Base-by-base conservation (phyloP, 352 stramenopile species). In the Aphanomyces stellatus region DNA sequence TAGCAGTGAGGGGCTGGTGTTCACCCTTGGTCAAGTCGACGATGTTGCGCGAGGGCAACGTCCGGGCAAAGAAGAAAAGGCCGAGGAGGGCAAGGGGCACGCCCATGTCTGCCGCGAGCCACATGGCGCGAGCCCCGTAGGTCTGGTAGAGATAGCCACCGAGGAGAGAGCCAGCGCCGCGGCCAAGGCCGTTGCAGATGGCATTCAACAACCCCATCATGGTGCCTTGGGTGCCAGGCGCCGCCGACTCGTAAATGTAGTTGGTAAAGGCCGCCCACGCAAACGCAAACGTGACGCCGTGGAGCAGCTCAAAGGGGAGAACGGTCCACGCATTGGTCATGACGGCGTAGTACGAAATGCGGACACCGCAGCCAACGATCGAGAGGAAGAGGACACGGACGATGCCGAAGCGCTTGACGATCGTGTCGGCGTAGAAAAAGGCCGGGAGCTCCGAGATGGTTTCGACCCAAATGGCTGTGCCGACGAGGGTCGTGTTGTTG, bases 241-340 rank as follows among this genome's bases (percentile, higher is more conserved):
- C 76, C 5, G 82, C 83, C 19, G 79, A 77, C 57, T 80, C 71
- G 69, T 88, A 91, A 1, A 89, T 71, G 72, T 91, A 91, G 71
- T 91, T 86, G 62, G 82, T 89, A 72, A 85, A 85, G 28, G 81
- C 79, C 17, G 82, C 82, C 82, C 82, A 91, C 22, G 85, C 72
- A 30, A 91, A 61, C 1, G 81, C 81, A 61, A 82, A 91, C 28
- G 82, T 90, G 68, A 85, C 73, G 30, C 82, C 82, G 62, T 91
- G 82, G 69, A 89, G 72, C 17, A 70, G 64, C 61, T 91, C 82
- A 37, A 89, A 76, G 4, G 82, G 82, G 51, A 91, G 67, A 46
- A 74, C 77, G 48, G 72, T 46, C 82, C 82, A 91, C 59, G 82
- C 76, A 66, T 87, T 87, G 25, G 77, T 64, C 48, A 86, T 77